Evolutionary conservation across 768 basidiomycete genomes (phyloP).

Genomic region (Tylopilus sp.): DNA sequence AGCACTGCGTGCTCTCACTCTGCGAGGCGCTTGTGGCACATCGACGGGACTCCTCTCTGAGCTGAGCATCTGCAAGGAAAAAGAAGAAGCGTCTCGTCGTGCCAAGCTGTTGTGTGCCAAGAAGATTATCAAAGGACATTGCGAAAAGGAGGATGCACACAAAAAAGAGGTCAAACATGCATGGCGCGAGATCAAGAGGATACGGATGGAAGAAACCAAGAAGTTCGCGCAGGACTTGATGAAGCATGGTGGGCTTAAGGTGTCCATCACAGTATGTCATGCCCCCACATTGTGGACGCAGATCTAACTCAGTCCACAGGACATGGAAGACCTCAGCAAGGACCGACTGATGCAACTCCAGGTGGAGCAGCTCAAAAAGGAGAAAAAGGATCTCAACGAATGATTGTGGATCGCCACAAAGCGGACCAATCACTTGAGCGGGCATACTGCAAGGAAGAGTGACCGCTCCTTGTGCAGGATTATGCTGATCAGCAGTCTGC

Average conservation of each 20-base stretch:
- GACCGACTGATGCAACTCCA: slow-evolving; percentile 82
- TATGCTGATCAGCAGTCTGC: slow-evolving; percentile 80
- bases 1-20: slow-evolving; percentile 67
- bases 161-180: slow-evolving; percentile 78
- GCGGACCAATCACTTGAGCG: slow-evolving; percentile 95
- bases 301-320: slow-evolving; percentile 38
- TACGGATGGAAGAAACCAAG: slow-evolving; percentile 68
- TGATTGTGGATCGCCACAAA: slow-evolving; percentile 82
- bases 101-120: slow-evolving; percentile 65
- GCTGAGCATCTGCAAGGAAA: no score
- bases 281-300: not conserved
- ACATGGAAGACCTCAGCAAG: no score
- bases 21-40: slow-evolving; percentile 75
- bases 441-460: slow-evolving; percentile 90
- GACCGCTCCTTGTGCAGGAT: slow-evolving; percentile 78
- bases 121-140: slow-evolving; percentile 68
- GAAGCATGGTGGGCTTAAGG: slow-evolving; percentile 69
- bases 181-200: slow-evolving; percentile 59
- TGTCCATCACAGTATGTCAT: slow-evolving; percentile 67
- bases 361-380: slow-evolving; percentile 94
- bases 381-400: no score
- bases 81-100: no score
- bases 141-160: no score
- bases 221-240: slow-evolving; percentile 83
- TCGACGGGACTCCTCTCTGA: no score